phyloP scores from a whole-genome alignment of 345 rosid species.

The Dipteronia sinensis region DNA sequence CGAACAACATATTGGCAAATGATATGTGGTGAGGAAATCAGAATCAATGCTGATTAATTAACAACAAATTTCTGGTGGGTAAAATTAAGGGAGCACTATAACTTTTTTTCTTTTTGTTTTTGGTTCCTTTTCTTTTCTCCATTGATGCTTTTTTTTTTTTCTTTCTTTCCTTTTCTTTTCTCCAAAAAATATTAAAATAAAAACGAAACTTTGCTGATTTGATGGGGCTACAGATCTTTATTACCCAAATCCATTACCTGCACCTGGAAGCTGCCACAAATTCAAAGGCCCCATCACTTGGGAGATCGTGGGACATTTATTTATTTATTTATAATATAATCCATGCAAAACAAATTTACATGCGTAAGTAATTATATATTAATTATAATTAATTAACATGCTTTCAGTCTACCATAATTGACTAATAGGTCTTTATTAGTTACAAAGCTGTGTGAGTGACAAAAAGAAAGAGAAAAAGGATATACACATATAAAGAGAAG shows the following conservation, averaged over 20 bases:
- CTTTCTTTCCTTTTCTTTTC: neutral
- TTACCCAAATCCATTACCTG: conserved; percentile 34
- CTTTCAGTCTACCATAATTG: neutral
- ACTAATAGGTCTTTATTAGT: neutral
- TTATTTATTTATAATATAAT: neutral
- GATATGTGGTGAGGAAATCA: neutral
- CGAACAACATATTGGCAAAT: too few species aligned
- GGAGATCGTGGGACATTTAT: conserved; percentile 1
- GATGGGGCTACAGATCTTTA: conserved; percentile 40
- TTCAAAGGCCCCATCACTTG: conserved; percentile 23
- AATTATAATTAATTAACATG: neutral
- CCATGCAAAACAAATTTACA: neutral
- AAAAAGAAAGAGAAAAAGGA: neutral
- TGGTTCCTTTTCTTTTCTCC: too few species aligned
- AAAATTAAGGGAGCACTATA: neutral
- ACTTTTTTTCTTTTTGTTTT: neutral
- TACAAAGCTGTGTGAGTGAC: neutral
- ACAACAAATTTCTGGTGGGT: neutral
- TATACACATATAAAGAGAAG: neutral
- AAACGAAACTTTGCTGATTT: conserved; percentile 28
- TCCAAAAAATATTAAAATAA: neutral
- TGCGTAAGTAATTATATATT: too few species aligned
- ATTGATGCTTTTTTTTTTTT: neutral
- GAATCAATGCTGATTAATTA: neutral
- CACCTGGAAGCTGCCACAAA: conserved; percentile 18